A percentile compares a stretch with the other conserved stretches of the same genome.
These are phyloP conservation scores for Geosmithia morbida DNA, from an alignment of 2,329 filamentous ascomycete species.

Conservation along the genomic window DNA sequence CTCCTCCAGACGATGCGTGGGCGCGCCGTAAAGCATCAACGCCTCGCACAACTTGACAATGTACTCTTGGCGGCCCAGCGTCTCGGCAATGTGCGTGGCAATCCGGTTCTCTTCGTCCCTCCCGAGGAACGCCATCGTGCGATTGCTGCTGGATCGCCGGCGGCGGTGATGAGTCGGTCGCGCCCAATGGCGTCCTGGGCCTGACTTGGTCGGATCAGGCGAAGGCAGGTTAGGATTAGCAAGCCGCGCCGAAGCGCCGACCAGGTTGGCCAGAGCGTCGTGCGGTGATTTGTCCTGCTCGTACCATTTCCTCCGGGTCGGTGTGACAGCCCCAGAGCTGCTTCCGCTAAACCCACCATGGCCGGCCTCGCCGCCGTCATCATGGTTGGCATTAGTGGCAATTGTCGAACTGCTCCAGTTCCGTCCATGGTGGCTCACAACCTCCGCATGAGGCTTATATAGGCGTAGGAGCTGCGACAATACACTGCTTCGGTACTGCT, in stretches of 20 bases:
- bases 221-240: conserved; percentile 16
- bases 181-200: conserved; percentile 5
- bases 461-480: conserved; percentile 30
- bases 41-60: conserved; percentile 71
- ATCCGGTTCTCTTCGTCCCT: conserved; percentile 27
- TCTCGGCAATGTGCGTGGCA: conserved; percentile 43
- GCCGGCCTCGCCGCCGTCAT: not conserved
- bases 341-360: conserved; percentile 1
- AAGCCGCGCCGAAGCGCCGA: conserved; percentile 28
- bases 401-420: not conserved
- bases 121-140: conserved; percentile 15
- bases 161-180: not conserved
- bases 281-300: conserved; percentile 27
- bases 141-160: conserved; percentile 1
- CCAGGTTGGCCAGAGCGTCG: conserved; percentile 30
- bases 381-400: not conserved
- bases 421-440: conserved; percentile 1
- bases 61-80: conserved; percentile 66
- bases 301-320: conserved; percentile 34
- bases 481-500: conserved; percentile 27
- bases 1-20: conserved; percentile 79
- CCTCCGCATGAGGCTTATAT: conserved; percentile 14
- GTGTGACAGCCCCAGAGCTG: conserved; percentile 17
- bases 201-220: conserved; percentile 2
- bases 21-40: conserved; percentile 78